Base-by-base conservation (phyloP, 2,329 filamentous ascomycete species). In the Colletotrichum theobromicola region DNA sequence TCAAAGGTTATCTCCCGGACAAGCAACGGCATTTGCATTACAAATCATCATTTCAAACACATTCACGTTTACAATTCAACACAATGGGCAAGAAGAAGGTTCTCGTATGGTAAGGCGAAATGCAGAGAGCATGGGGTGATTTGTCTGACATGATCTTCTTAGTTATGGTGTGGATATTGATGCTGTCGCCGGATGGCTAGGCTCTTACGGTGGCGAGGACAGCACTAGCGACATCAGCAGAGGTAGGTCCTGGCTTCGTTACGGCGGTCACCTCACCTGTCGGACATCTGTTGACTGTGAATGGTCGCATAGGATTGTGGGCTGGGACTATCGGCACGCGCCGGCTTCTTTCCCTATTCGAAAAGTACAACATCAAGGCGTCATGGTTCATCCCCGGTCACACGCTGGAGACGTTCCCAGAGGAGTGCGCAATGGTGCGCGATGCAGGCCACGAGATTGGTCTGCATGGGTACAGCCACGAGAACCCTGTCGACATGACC, bases 91-190 rank as follows among this genome's bases (percentile, higher is more conserved):
- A 79, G 75, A 79, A 79, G 69, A 77, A 79, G 57, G 75, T 79
- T 34, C 75, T 80, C 28, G 77, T 77, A 4, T 78, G 78, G 78
- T 79, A 30, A 21, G 77, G 37, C 3, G 30, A 1, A 8, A 35
- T 5, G 42, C 18, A 15, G 2, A 15, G 2, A 1, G 10, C 21
- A 30, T 9, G 24, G 6, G 15, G 50, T 16, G 8, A 10, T 37
- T 37, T 50, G 8, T 37, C 67, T 60, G 15, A 34, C 28, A 15
- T 2, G 12, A 10, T 18, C 18, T 16, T 32, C 7, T 34, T 42
- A 87, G 89, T 77, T 94, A 94, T 78, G 92, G 92, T 4, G 91
- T 95, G 21, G 93, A 95, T 76, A 92, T 95, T 46, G 93, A 95
- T 77, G 93, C 93, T 21, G 92, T 95, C 2, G 90, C 93, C 2